Percentiles rank a stretch among this genome's conserved stretches.
phyloP scores from a whole-genome alignment of 495 filamentous ascomycete species.

The Annulohypoxylon moriforme region DNA sequence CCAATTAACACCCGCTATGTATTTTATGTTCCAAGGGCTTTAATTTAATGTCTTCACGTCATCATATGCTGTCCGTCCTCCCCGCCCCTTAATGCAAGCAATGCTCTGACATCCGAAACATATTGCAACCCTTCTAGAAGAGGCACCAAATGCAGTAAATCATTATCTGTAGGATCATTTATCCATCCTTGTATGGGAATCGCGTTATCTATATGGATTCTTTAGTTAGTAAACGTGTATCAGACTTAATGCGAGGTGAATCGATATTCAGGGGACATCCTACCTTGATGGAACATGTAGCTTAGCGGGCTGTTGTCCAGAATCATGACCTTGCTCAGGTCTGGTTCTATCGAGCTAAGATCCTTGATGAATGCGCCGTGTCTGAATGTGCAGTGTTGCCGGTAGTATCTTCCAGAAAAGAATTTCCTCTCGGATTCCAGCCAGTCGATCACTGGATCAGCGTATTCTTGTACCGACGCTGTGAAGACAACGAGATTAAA shows the following conservation, averaged over 20 bases:
- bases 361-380: constrained; percentile 99
- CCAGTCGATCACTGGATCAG: constrained; percentile 99
- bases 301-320: constrained; percentile 97
- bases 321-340: constrained; percentile 97
- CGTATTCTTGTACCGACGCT: constrained; percentile 97
- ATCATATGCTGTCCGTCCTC: constrained; percentile 71
- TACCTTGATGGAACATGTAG: constrained; percentile 99
- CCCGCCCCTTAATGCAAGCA: constrained; percentile 87
- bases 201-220: constrained; percentile 77
- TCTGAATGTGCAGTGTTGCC: constrained; percentile 94
- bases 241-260: constrained; percentile 3
- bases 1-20: constrained; percentile 44
- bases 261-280: constrained; percentile 34
- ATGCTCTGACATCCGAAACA: constrained; percentile 90
- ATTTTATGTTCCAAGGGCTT: constrained; percentile 27
- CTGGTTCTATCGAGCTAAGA: constrained; percentile 92
- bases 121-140: constrained; percentile 95
- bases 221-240: constrained; percentile 32
- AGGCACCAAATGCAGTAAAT: constrained; percentile 91
- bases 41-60: constrained; percentile 40
- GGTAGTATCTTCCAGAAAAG: constrained; percentile 90
- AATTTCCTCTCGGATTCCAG: constrained; percentile 96
- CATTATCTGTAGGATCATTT: constrained; percentile 88
- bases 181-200: constrained; percentile 96
- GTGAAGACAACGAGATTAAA: constrained; percentile 98